phyloP scores from a whole-genome alignment of 768 basidiomycete genomes.

The Serendipita sp. region DNA sequence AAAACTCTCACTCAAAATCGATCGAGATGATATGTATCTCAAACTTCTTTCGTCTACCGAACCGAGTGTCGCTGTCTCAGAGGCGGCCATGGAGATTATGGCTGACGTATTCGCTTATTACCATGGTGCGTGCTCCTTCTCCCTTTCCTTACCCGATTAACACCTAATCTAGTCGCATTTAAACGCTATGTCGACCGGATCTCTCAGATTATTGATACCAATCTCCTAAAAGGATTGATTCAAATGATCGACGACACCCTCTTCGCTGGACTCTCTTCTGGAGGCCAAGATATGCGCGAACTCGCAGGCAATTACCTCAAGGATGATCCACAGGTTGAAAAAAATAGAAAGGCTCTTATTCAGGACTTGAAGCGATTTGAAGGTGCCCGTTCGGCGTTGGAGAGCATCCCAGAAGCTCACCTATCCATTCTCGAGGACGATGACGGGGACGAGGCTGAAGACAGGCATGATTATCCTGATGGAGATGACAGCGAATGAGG shows the following conservation, averaged over 20 bases:
- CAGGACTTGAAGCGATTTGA: background rate
- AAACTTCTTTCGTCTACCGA: conserved; percentile 35
- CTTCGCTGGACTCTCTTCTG: conserved; percentile 27
- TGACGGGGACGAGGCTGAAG: no score
- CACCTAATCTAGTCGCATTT: conserved; percentile 32
- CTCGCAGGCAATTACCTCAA: background rate
- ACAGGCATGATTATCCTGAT: no score
- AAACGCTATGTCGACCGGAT: conserved; percentile 45
- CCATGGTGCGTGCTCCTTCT: background rate
- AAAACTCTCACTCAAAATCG: conserved; percentile 22
- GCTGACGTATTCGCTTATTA: conserved; percentile 59
- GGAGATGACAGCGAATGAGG: no score
- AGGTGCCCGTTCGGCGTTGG: background rate
- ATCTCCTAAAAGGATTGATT: conserved; percentile 38
- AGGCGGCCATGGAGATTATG: conserved; percentile 48
- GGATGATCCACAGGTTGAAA: background rate
- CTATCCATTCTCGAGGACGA: background rate
- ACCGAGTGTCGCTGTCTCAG: background rate
- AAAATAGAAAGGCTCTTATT: background rate
- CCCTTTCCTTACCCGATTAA: background rate
- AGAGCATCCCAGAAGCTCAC: background rate
- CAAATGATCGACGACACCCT: conserved; percentile 32
- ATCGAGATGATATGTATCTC: conserved; percentile 29
- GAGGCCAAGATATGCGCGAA: background rate
- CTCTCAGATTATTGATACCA: conserved; percentile 39